These are phyloP conservation scores for Fusarium agapanthi DNA, from an alignment of 2,329 filamentous ascomycete species.

Conservation along the genomic window DNA sequence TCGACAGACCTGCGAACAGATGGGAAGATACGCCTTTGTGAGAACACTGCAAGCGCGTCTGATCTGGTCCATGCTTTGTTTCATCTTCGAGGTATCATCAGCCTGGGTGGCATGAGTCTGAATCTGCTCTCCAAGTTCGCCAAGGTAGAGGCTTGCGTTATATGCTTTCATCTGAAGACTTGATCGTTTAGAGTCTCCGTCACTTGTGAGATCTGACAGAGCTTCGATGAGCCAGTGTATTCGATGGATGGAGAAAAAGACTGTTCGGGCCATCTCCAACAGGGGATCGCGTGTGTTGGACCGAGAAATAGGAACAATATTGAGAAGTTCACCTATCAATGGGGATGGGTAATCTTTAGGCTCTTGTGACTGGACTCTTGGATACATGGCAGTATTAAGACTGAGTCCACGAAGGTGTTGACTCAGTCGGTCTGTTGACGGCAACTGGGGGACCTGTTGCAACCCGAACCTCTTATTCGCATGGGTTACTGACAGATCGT, in stretches of 20 bases:
- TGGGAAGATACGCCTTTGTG: background rate
- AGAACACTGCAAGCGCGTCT: background rate
- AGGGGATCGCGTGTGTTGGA: background rate
- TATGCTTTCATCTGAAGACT: background rate
- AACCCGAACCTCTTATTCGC: background rate
- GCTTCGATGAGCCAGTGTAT: background rate
- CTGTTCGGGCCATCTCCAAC: background rate
- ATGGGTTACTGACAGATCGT: background rate
- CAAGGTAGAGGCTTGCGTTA: background rate
- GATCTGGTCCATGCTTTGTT: background rate
- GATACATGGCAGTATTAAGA: background rate
- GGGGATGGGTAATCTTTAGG: accelerated
- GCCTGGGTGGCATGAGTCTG: background rate
- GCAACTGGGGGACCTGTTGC: background rate
- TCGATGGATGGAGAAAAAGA: background rate
- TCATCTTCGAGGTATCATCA: background rate
- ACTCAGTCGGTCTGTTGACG: background rate
- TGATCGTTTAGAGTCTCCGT: background rate
- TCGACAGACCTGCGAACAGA: background rate
- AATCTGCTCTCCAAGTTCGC: background rate
- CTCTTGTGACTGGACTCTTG: background rate
- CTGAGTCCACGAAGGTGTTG: background rate
- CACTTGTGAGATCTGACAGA: background rate
- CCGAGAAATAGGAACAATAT: background rate
- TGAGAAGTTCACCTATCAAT: background rate